Conservation (phyloP, 495 filamentous ascomycete genomes). For the Penicilliopsis zonata region DNA sequence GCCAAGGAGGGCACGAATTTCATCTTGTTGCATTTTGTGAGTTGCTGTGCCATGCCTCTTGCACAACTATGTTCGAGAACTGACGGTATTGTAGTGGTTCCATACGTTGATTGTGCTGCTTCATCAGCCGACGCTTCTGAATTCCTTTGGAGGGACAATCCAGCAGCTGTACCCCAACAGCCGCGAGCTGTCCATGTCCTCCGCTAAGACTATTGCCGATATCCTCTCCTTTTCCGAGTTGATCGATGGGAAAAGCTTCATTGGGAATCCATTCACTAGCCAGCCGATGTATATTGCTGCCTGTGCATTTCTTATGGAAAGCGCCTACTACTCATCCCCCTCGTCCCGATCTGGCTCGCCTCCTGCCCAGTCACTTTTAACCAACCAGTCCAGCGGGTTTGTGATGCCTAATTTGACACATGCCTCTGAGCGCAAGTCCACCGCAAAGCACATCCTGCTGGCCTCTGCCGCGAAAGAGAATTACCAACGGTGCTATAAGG, state of each 20-base stretch:
- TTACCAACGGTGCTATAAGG: slow-evolving; percentile 73
- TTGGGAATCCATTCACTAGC: slow-evolving; percentile 77
- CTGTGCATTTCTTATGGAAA: slow-evolving; percentile 76
- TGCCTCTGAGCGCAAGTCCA: slow-evolving; percentile 32
- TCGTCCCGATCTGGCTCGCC: slow-evolving; percentile 21
- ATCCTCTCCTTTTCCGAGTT: slow-evolving; percentile 70
- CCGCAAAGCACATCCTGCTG: slow-evolving; percentile 57
- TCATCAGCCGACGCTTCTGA: slow-evolving; percentile 68
- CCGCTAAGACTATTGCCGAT: slow-evolving; percentile 79
- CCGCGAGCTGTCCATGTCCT: slow-evolving; percentile 72
- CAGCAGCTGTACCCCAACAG: slow-evolving; percentile 64
- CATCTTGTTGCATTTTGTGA: slow-evolving; percentile 65
- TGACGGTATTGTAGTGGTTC: slow-evolving; percentile 46
- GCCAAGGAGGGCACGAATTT: slow-evolving; percentile 71
- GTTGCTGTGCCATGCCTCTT: background rate
- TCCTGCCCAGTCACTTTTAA: slow-evolving; percentile 18
- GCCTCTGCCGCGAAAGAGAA: slow-evolving; percentile 66
- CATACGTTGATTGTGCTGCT: slow-evolving; percentile 76
- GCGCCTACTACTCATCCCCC: slow-evolving; percentile 37
- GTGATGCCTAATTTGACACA: slow-evolving; percentile 26
- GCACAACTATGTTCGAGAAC: background rate
- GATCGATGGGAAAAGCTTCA: slow-evolving; percentile 67
- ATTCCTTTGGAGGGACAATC: slow-evolving; percentile 59
- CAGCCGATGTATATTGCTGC: slow-evolving; percentile 86
- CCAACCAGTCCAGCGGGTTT: slow-evolving; percentile 29